phyloP scores from a whole-genome alignment of 345 rosid species.

The Arabis hirsuta region DNA sequence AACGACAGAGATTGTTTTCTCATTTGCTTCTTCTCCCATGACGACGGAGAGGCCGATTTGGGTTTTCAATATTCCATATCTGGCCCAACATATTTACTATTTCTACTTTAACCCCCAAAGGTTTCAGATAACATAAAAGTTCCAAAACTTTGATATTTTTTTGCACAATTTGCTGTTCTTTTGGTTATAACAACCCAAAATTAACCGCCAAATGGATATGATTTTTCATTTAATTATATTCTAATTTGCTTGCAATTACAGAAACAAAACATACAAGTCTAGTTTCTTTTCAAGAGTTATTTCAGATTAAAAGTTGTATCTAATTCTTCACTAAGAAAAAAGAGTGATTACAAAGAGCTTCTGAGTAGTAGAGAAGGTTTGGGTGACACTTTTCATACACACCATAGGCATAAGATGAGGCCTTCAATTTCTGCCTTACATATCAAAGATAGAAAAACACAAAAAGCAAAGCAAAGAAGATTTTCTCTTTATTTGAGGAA shows the following conservation, averaged over 20 bases:
- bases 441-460: conserved; percentile 45
- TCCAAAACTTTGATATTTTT: not conserved
- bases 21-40: conserved; percentile 25
- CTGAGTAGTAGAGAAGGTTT: conserved; percentile 26
- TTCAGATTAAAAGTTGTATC: not conserved
- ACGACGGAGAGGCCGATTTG: conserved; percentile 24
- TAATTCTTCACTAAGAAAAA: not conserved
- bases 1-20: conserved; percentile 17
- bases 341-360: conserved; percentile 12
- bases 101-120: not conserved
- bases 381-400: conserved; percentile 32
- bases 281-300: not conserved
- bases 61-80: conserved; percentile 23
- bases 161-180: not conserved
- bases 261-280: not conserved
- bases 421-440: conserved; percentile 71
- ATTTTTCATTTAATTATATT: not conserved
- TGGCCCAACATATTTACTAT: not conserved
- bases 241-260: not conserved
- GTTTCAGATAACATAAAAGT: not conserved
- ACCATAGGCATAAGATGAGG: conserved; percentile 64
- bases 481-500: conserved; percentile 17
- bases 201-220: not conserved
- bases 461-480: not conserved
- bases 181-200: not conserved